These are phyloP conservation scores for Platanthera guangdongensis DNA, from an alignment of 106 monocot genomes.

Conservation along the genomic window DNA sequence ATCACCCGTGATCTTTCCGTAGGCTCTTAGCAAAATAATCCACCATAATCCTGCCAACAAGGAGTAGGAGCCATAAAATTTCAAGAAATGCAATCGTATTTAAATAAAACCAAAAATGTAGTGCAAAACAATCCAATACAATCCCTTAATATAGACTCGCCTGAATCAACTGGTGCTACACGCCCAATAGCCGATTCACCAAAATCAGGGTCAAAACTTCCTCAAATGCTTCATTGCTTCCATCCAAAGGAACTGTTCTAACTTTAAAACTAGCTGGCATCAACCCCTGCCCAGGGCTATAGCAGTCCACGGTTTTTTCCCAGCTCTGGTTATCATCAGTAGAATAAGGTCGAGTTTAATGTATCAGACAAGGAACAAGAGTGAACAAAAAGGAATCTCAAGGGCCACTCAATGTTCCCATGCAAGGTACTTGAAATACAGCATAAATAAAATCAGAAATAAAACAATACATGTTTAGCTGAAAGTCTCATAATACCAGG, in stretches of 20 bases:
- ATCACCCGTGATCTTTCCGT: constrained; percentile 87
- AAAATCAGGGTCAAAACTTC: constrained; percentile 91
- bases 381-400: not conserved
- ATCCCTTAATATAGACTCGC: constrained; percentile 25
- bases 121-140: not conserved
- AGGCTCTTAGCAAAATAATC: constrained; percentile 92
- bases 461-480: not conserved
- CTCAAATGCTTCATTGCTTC: constrained; percentile 77
- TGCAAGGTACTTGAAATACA: not conserved
- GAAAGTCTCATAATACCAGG: not conserved
- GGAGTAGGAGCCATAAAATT: not conserved
- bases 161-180: constrained; percentile 94
- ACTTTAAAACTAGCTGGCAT: constrained; percentile 99
- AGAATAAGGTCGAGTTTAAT: not conserved
- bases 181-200: constrained; percentile 94
- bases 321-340: constrained; percentile 54
- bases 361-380: not conserved
- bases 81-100: not conserved
- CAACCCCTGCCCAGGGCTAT: constrained; percentile 92
- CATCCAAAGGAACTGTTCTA: constrained; percentile 66
- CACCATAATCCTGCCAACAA: constrained; percentile 73
- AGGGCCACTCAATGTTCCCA: not conserved
- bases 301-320: constrained; percentile 99
- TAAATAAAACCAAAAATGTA: not conserved
- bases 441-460: not conserved